Base-by-base conservation (phyloP, 768 basidiomycete genomes). In the Tricholoma flavovirens region DNA sequence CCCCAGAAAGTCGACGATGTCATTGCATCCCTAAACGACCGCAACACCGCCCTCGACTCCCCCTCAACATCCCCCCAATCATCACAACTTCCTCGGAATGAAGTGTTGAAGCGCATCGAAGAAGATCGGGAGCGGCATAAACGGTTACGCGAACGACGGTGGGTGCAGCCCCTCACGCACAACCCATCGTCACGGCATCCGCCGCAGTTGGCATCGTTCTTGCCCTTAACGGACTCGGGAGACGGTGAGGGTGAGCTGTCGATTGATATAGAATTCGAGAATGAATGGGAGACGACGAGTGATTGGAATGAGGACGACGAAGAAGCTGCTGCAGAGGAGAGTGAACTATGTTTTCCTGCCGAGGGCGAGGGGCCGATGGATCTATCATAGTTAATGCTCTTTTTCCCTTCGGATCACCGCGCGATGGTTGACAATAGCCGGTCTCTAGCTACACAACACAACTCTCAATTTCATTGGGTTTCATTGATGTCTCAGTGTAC, bases 81-180 rank as follows among this genome's bases (percentile, higher is more conserved):
- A 65, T 22, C 67, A 62, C 55, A 61, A 71, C 77, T 88, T 49
- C 77, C 84, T 1, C 80, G 81, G 8, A 71, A 73, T n/a, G 91
- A 94, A 51, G 81, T 92, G 26, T 80, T 91, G 65, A 85, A 87
- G 56, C 86, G 92, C 11, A 93, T 96, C 60, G 92, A 96, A 68
- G 93, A 95, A 62, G 93, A 95, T 68, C 78, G 93, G 2, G 93
- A 95, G 64, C 82, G 94, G 59, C 93, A 95, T 65, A 96, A 96
- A 72, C 84, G 93, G 11, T 77, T 96, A 2, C 83, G 93, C 46
- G 93, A 96, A 68, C 83, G 90, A 35, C 83, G 93, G 43, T 96
- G 93, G 93, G 89, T 90, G n/a, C 89, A 91, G 65, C 85, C 87
- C 2, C 75, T 84, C 8, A 77, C 83, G 4, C 84, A 83, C 58